Percentiles rank a stretch among this genome's conserved stretches.
Evolutionary conservation across 345 rosid genomes (phyloP).

Genomic region (Camelina laxa): DNA sequence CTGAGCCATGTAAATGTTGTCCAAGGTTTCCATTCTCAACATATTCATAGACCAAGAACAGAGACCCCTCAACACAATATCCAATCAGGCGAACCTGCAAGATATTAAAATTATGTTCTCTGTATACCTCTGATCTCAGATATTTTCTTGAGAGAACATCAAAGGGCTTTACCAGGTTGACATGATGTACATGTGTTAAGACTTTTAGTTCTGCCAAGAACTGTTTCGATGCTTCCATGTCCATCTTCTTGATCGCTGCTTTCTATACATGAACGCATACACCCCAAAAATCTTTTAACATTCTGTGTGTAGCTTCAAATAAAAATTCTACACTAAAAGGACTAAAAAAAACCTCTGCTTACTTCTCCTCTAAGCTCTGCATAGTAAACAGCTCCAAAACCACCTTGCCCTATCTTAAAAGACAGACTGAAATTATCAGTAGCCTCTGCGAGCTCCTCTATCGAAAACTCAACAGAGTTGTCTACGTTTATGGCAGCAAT

Average conservation of each 20-base stretch:
- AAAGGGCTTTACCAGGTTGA: constrained; percentile 73
- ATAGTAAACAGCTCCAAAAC: constrained; percentile 89
- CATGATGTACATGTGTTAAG: constrained; percentile 89
- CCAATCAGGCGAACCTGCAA: constrained; percentile 88
- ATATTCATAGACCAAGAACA: constrained; percentile 85
- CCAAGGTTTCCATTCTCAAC: constrained; percentile 94
- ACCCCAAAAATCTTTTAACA: background rate
- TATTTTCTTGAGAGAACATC: constrained; percentile 5
- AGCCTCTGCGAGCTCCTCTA: constrained; percentile 88
- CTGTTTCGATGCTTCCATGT: constrained; percentile 92
- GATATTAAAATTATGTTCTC: background rate
- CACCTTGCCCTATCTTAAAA: constrained; percentile 90
- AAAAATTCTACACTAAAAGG: background rate
- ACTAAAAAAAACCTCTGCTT: constrained; percentile 28
- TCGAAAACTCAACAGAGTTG: constrained; percentile 83
- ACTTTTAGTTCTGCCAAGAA: constrained; percentile 93
- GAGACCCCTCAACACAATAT: constrained; percentile 92
- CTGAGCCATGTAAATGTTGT: constrained; percentile 85
- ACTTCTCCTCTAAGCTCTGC: constrained; percentile 98
- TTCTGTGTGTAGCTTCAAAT: background rate
- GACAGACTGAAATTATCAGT: constrained; percentile 84
- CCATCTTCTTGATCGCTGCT: constrained; percentile 99
- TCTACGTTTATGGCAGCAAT: constrained; percentile 74
- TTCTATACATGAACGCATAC: constrained; percentile 51
- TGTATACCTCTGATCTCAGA: background rate